phyloP scores from a whole-genome alignment of 768 basidiomycete species.

The Russula vinacea region DNA sequence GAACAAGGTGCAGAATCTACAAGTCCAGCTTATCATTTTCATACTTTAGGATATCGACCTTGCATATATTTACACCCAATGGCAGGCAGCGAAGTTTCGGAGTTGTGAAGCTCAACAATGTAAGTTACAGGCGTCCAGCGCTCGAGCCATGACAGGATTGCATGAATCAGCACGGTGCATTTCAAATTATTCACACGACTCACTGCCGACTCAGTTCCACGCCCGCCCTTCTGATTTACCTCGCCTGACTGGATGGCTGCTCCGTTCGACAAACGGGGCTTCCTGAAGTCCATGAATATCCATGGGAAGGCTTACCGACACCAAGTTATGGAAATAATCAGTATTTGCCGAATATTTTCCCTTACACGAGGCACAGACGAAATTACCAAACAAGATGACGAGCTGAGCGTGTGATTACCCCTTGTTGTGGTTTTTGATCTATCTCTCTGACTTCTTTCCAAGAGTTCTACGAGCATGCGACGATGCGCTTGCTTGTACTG shows the following conservation, averaged over 20 bases:
- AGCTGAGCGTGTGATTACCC: neutral
- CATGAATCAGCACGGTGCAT: too few relatives aligned
- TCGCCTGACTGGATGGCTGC: neutral
- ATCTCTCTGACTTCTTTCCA: neutral
- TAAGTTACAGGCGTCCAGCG: too few relatives aligned
- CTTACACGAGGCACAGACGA: neutral
- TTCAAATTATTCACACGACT: too few relatives aligned
- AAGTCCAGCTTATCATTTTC: too few relatives aligned
- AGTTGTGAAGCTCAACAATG: too few relatives aligned
- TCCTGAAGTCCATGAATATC: neutral
- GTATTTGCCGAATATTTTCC: neutral
- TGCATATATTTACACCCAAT: too few relatives aligned
- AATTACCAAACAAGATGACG: neutral
- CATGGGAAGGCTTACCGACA: neutral
- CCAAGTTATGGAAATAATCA: neutral
- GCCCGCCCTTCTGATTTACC: too few relatives aligned
- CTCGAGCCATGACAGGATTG: too few relatives aligned
- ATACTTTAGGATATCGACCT: too few relatives aligned
- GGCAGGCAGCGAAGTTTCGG: too few relatives aligned
- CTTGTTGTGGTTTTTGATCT: neutral
- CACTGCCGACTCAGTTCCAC: too few relatives aligned
- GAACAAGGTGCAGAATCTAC: too few relatives aligned
- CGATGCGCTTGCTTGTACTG: neutral
- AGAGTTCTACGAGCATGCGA: slow-evolving; percentile 6
- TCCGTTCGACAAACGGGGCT: neutral